phyloP scores from a whole-genome alignment of 1,139 yeast species.

The Blastobotrys elegans region DNA sequence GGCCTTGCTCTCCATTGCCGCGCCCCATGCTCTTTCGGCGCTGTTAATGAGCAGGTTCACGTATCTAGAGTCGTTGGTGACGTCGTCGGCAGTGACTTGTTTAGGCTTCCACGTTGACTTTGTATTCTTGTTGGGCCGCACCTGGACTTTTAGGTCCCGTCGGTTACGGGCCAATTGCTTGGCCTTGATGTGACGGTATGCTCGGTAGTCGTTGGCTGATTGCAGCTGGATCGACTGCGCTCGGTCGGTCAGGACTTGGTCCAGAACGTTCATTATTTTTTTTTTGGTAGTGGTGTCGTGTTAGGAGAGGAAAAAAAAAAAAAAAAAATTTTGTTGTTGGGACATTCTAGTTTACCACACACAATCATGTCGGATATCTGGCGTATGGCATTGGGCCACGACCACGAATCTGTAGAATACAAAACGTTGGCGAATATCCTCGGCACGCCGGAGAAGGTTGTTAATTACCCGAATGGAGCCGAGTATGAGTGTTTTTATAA shows the following conservation, averaged over 20 bases:
- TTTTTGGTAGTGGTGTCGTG: neutral
- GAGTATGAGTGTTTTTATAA: constrained; percentile 24
- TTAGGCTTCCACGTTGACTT: constrained; percentile 29
- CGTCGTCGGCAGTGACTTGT: constrained; percentile 42
- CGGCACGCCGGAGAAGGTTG: constrained; percentile 11
- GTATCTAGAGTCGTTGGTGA: constrained; percentile 42
- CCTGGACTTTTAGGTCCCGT: constrained; percentile 50
- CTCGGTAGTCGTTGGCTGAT: constrained; percentile 36
- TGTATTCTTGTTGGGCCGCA: constrained; percentile 42
- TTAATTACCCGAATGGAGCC: constrained; percentile 18
- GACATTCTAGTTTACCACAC: too few species aligned
- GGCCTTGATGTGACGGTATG: constrained; percentile 30
- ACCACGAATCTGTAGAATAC: neutral
- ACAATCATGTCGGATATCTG: neutral
- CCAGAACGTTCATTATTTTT: constrained; percentile 26
- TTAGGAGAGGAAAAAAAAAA: too few species aligned
- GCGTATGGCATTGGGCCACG: neutral
- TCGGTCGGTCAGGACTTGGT: constrained; percentile 30
- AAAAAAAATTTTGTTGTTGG: too few species aligned
- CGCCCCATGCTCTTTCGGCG: constrained; percentile 66
- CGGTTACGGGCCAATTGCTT: constrained; percentile 53
- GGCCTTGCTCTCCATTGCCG: constrained; percentile 60
- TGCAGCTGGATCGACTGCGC: constrained; percentile 37
- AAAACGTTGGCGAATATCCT: neutral
- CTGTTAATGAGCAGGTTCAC: constrained; percentile 49